These are phyloP conservation scores for Paraphaeosphaeria sporulosa DNA, from an alignment of 2,329 filamentous ascomycete species.

Conservation along the genomic window DNA sequence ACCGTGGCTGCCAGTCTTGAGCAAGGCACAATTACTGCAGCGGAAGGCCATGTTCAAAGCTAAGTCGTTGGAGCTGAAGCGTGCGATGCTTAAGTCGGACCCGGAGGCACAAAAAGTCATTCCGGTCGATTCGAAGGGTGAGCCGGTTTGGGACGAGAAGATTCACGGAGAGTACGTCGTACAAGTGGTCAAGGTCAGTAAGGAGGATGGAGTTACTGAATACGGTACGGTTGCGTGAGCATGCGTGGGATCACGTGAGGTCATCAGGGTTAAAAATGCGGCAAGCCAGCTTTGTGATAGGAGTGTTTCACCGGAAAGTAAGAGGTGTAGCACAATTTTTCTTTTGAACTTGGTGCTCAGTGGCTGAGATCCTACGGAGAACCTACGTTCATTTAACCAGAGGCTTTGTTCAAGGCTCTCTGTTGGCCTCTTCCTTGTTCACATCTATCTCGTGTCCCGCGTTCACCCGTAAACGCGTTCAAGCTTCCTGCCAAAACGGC, in stretches of 20 bases:
- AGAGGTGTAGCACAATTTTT: neutral
- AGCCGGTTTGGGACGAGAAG: neutral
- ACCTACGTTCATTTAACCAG: neutral
- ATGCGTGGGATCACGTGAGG: neutral
- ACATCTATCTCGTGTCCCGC: neutral
- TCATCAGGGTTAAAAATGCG: neutral
- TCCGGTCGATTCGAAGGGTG: neutral
- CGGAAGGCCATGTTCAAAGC: neutral
- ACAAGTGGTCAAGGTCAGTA: neutral
- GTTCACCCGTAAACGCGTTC: neutral
- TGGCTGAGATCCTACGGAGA: neutral
- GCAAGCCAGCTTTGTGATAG: neutral
- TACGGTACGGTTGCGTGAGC: neutral
- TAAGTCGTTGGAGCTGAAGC: neutral
- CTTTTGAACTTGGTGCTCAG: neutral
- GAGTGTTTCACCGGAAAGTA: neutral
- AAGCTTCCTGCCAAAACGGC: constrained; percentile 36
- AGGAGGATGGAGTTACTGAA: neutral
- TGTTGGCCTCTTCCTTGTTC: neutral
- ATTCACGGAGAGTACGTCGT: neutral
- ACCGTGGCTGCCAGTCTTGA: neutral
- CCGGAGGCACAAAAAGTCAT: neutral
- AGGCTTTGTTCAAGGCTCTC: neutral
- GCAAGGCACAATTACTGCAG: neutral
- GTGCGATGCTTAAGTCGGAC: neutral